Percentiles rank a stretch among this genome's conserved stretches.
phyloP scores from a whole-genome alignment of 2,329 filamentous ascomycete genomes.

The Colletotrichum lindemuthianum region DNA sequence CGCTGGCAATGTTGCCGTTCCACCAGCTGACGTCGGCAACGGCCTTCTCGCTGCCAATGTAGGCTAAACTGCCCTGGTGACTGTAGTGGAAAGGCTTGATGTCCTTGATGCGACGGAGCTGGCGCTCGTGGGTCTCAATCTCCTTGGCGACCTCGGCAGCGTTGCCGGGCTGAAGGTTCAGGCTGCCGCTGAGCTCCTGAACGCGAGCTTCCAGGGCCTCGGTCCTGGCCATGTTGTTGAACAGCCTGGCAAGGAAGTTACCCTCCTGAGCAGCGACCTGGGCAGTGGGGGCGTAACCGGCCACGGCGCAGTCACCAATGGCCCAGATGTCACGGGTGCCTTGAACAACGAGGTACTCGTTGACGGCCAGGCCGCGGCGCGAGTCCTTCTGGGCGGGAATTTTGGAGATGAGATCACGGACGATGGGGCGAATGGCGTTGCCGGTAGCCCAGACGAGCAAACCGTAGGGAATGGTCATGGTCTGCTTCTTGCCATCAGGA shows the following conservation, averaged over 20 bases:
- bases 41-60: constrained; percentile 98
- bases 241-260: constrained; percentile 90
- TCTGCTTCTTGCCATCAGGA: constrained; percentile 85
- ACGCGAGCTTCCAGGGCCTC: constrained; percentile 83
- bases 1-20: constrained; percentile 94
- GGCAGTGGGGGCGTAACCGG: constrained; percentile 96
- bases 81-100: constrained; percentile 98
- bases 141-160: constrained; percentile 75
- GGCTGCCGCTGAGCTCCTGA: constrained; percentile 69
- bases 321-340: constrained; percentile 98
- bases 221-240: constrained; percentile 99
- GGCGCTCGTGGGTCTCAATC: constrained; percentile 88
- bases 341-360: constrained; percentile 98
- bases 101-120: constrained; percentile 89
- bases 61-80: constrained; percentile 95
- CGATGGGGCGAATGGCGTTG: constrained; percentile 88
- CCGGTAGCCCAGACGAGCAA: constrained; percentile 98
- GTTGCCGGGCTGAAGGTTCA: constrained; percentile 71
- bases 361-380: constrained; percentile 92
- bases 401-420: constrained; percentile 90
- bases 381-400: constrained; percentile 97
- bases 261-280: constrained; percentile 98
- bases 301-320: constrained; percentile 95
- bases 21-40: constrained; percentile 98
- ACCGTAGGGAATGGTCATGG: constrained; percentile 88